Evolutionary conservation across 2,329 filamentous ascomycete genomes (phyloP).

Genomic region (Diaporthe aspalathi): DNA sequence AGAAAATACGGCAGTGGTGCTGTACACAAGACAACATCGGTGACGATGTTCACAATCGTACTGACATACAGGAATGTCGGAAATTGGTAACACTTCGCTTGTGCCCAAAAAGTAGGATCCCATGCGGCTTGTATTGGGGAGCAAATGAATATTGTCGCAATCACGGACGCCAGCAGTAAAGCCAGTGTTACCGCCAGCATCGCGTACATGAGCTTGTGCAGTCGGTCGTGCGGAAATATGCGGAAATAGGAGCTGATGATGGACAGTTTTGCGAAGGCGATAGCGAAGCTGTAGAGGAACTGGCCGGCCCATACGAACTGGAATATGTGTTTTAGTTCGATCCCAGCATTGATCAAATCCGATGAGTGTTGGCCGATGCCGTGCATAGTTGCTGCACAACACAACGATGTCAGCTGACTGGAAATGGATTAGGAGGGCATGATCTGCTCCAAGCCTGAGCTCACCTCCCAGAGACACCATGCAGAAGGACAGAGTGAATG

Average conservation of each 20-base stretch:
- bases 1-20: slow-evolving; percentile 33
- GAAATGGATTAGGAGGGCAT: too few relatives aligned
- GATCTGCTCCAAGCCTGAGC: not conserved
- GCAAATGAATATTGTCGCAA: slow-evolving; percentile 19
- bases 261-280: slow-evolving; percentile 32
- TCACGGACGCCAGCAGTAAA: slow-evolving; percentile 10
- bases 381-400: slow-evolving; percentile 12
- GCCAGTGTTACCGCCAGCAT: slow-evolving; percentile 28
- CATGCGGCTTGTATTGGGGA: slow-evolving; percentile 29
- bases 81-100: slow-evolving; percentile 30
- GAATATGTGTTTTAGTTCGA: slow-evolving; percentile 22
- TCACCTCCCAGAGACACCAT: slow-evolving; percentile 33
- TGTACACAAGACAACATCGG: slow-evolving; percentile 28
- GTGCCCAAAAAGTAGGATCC: slow-evolving; percentile 23
- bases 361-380: slow-evolving; percentile 30
- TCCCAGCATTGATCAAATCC: slow-evolving; percentile 8
- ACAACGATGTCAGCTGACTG: not conserved
- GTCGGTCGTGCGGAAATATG: slow-evolving; percentile 21
- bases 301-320: slow-evolving; percentile 30
- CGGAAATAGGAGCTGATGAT: slow-evolving; percentile 35
- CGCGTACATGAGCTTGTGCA: slow-evolving; percentile 23
- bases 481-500: slow-evolving; percentile 27
- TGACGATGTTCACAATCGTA: slow-evolving; percentile 13
- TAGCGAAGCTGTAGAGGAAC: slow-evolving; percentile 32
- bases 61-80: slow-evolving; percentile 24